Conservation (phyloP, 106 monocot genomes). For the Dendrobium huoshanense region DNA sequence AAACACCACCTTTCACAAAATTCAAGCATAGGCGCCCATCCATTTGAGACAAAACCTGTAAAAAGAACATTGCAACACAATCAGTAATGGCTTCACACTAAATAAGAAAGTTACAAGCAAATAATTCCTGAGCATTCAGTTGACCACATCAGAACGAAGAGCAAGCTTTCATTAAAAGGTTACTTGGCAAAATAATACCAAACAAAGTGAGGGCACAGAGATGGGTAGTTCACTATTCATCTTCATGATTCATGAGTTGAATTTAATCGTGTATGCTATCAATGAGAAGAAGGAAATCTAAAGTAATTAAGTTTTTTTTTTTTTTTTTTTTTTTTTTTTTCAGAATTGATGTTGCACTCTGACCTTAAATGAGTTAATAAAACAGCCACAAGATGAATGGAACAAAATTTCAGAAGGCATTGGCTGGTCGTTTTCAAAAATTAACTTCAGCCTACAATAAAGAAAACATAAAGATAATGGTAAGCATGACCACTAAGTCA, state of each 20-base stretch:
- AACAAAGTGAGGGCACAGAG: neutral
- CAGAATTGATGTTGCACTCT: neutral
- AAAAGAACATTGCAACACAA: neutral
- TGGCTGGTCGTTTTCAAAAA: neutral
- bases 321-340: neutral
- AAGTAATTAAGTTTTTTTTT: neutral
- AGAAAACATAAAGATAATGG: neutral
- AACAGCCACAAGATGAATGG: neutral
- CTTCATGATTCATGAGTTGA: neutral
- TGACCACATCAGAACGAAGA: neutral
- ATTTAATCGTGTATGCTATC: neutral
- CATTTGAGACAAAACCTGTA: constrained; percentile 69
- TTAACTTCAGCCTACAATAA: neutral
- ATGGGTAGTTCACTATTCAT: neutral
- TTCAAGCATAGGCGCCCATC: constrained; percentile 49
- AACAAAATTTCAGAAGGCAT: neutral
- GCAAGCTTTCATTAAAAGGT: neutral
- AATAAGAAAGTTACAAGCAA: neutral
- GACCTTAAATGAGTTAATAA: neutral
- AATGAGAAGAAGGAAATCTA: neutral
- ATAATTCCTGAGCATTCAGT: no score
- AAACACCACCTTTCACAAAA: constrained; percentile 63
- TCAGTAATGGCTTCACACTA: neutral
- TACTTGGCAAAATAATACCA: neutral
- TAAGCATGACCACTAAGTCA: neutral